These are phyloP conservation scores for Aspergillus glaucus DNA, from an alignment of 2,329 filamentous ascomycete genomes.

Conservation along the genomic window DNA sequence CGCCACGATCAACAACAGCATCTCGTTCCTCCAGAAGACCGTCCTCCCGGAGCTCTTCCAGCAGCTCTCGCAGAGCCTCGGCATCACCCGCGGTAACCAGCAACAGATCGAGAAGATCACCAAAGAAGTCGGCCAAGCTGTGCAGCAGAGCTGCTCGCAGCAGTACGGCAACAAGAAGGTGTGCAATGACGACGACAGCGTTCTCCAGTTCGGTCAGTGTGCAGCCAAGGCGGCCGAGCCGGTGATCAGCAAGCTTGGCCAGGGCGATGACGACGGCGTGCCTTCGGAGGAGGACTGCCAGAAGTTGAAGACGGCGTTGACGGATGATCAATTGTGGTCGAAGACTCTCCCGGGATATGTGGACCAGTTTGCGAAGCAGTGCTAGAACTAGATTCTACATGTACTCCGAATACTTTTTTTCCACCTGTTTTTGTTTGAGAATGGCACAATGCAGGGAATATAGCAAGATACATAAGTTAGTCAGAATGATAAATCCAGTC, in stretches of 20 bases:
- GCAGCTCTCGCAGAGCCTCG: conserved; percentile 3
- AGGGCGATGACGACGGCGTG: neutral
- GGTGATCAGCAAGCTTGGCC: conserved; percentile 1
- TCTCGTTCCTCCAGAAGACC: conserved; percentile 3
- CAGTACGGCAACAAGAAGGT: conserved; percentile 5
- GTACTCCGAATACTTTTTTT: too few relatives aligned
- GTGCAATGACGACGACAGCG: conserved; percentile 3
- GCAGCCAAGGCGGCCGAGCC: conserved; percentile 5
- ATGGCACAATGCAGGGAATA: too few relatives aligned
- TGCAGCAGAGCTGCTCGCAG: conserved; percentile 4
- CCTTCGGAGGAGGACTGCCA: conserved; percentile 4
- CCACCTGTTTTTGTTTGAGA: too few relatives aligned
- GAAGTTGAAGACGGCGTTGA: conserved; percentile 4
- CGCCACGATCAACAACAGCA: conserved; percentile 9
- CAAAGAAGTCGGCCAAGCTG: conserved; percentile 2
- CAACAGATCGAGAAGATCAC: conserved; percentile 2
- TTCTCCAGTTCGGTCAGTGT: conserved; percentile 1
- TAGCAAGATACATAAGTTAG: too few relatives aligned
- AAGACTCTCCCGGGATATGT: conserved; percentile 5
- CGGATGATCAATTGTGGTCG: conserved; percentile 3
- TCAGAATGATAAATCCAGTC: too few relatives aligned
- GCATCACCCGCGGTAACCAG: conserved; percentile 3
- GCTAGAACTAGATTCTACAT: conserved; percentile 4
- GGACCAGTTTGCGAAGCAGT: conserved; percentile 4
- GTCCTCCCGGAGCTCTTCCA: conserved; percentile 6